Evolutionary conservation across 2,329 filamentous ascomycete genomes (phyloP).

Genomic region (Sporothrix euskadiensis): DNA sequence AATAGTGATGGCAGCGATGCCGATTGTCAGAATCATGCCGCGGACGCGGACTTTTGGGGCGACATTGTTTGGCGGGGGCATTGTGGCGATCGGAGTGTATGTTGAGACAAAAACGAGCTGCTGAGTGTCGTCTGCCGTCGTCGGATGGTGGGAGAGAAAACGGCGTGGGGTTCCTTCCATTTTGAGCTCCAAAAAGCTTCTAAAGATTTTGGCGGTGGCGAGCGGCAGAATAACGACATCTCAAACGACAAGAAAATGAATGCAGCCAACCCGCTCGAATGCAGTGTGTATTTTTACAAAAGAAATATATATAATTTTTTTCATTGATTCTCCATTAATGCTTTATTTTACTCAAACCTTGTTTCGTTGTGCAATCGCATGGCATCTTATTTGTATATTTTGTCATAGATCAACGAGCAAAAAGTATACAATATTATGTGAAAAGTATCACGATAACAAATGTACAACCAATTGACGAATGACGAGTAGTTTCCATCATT

Average conservation of each 20-base stretch:
- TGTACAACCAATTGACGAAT: background rate
- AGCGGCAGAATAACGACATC: constrained; percentile 29
- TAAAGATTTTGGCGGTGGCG: constrained; percentile 29
- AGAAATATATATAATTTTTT: background rate
- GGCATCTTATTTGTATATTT: background rate
- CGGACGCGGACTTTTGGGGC: constrained; percentile 29
- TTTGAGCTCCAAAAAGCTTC: background rate
- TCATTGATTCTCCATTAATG: background rate
- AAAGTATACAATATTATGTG: background rate
- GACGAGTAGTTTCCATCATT: background rate
- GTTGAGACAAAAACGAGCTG: too few species aligned
- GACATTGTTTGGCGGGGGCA: constrained; percentile 7
- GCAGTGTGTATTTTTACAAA: background rate
- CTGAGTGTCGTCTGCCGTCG: background rate
- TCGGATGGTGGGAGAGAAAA: background rate
- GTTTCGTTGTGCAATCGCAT: background rate
- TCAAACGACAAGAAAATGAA: background rate
- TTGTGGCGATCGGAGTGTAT: background rate
- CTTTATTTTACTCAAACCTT: background rate
- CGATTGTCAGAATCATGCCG: constrained; percentile 33
- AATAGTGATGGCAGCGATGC: constrained; percentile 38
- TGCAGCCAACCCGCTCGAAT: background rate
- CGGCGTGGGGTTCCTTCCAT: constrained; percentile 16
- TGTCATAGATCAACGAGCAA: background rate
- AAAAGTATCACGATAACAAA: background rate